Evolutionary conservation across 2,329 filamentous ascomycete species (phyloP).

Genomic region (Aspergillus neotritici): DNA sequence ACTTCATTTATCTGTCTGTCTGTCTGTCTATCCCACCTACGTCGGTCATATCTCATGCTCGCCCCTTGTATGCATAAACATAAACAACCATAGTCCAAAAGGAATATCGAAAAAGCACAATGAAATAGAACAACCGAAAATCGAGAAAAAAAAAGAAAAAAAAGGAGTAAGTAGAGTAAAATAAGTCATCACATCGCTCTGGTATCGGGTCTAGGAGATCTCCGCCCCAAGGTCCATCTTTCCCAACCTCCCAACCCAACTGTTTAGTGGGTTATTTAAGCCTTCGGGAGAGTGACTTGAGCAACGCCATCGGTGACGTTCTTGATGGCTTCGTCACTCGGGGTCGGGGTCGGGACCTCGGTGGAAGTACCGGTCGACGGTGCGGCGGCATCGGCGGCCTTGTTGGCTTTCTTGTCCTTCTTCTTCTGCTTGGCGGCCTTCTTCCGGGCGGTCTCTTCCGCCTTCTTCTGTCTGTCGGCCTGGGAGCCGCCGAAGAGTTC

Average conservation of each 20-base stretch:
- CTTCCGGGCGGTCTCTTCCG: constrained; percentile 48
- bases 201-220: neutral
- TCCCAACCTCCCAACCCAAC: too few species aligned
- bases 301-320: constrained; percentile 39
- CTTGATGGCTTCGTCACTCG: constrained; percentile 33
- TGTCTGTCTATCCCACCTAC: too few species aligned
- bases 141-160: neutral
- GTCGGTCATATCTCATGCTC: constrained; percentile 1
- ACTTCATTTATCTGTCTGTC: too few species aligned
- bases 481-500: constrained; percentile 65
- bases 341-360: constrained; percentile 17
- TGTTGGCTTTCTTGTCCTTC: constrained; percentile 34
- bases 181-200: constrained; percentile 2
- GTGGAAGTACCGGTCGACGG: neutral
- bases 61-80: constrained; percentile 1
- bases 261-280: constrained; percentile 18
- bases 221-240: constrained; percentile 1
- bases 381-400: constrained; percentile 21
- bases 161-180: constrained; percentile 2
- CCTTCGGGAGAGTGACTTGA: constrained; percentile 39
- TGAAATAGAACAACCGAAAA: neutral
- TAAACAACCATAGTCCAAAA: neutral
- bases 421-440: constrained; percentile 41
- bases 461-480: constrained; percentile 62
- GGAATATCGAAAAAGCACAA: neutral